phyloP scores from a whole-genome alignment of 352 stramenopile genomes.

The Phytophthora pini region DNA sequence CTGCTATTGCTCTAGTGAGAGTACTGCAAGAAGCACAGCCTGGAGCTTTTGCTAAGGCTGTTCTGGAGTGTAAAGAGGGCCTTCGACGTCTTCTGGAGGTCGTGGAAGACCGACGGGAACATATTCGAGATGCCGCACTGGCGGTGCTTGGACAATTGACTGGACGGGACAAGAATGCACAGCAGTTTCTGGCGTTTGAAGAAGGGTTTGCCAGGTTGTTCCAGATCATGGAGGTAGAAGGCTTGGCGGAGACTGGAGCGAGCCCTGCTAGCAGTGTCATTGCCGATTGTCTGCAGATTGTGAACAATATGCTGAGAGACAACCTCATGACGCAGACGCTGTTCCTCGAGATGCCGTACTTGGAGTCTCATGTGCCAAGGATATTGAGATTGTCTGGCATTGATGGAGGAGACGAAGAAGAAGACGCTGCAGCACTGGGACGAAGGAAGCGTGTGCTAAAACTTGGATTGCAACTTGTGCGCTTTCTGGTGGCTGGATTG shows the following conservation, averaged over 20 bases:
- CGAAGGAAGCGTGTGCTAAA: conserved; percentile 69
- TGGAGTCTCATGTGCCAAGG: conserved; percentile 58
- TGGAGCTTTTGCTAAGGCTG: conserved; percentile 46
- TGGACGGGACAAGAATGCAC: conserved; percentile 68
- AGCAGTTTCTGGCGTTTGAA: conserved; percentile 87
- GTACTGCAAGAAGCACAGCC: conserved; percentile 62
- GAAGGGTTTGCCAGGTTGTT: conserved; percentile 81
- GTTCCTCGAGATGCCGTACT: conserved; percentile 64
- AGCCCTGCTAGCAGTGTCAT: conserved; percentile 55
- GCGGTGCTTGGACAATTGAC: conserved; percentile 75
- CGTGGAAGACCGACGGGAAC: conserved; percentile 79
- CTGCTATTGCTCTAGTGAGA: conserved; percentile 67
- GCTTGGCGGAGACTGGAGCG: conserved; percentile 39
- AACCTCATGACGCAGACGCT: conserved; percentile 84
- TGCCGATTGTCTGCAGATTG: conserved; percentile 77
- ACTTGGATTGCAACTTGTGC: conserved; percentile 68
- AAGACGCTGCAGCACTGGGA: conserved; percentile 23
- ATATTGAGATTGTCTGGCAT: conserved; percentile 48
- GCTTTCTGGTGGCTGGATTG: conserved; percentile 61
- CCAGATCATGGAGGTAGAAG: conserved; percentile 78
- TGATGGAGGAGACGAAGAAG: conserved; percentile 24
- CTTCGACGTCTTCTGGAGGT: conserved; percentile 75
- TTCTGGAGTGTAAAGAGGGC: conserved; percentile 74
- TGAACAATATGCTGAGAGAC: conserved; percentile 83
- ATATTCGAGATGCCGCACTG: conserved; percentile 81